A percentile compares a stretch with the other conserved stretches of the same genome.
These are phyloP conservation scores for Trichopus zeylanicus DNA, from an alignment of 116 monocot genomes.

Conservation along the genomic window DNA sequence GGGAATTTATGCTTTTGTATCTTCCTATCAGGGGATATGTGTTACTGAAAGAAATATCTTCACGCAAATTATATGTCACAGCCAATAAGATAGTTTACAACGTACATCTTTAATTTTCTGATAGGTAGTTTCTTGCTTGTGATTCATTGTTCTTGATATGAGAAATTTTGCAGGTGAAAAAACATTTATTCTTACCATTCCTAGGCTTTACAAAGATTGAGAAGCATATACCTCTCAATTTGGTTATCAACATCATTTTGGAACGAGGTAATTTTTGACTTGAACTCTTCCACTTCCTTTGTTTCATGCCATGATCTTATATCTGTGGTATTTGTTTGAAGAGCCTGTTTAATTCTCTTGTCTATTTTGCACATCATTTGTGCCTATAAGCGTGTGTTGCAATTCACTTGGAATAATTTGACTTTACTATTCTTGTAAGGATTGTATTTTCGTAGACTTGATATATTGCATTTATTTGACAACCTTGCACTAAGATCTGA, in stretches of 20 bases:
- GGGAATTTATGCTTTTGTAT: slow-evolving; percentile 78
- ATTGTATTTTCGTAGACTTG: too few relatives aligned
- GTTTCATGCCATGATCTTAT: too few relatives aligned
- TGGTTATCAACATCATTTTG: slow-evolving; percentile 44
- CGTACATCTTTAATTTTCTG: too few relatives aligned
- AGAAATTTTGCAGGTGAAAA: slow-evolving; percentile 26
- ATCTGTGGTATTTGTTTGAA: too few relatives aligned
- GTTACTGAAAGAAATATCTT: slow-evolving; percentile 54
- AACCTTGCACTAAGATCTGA: too few relatives aligned
- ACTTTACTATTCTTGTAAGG: too few relatives aligned
- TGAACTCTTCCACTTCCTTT: background rate
- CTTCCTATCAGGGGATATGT: slow-evolving; percentile 71
- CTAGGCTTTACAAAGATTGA: slow-evolving; percentile 40
- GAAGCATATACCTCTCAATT: slow-evolving; percentile 52
- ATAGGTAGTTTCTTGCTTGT: too few relatives aligned
- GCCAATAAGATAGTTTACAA: slow-evolving; percentile 55
- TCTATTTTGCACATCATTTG: background rate
- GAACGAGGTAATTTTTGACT: slow-evolving; percentile 50
- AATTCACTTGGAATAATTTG: too few relatives aligned
- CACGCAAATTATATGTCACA: slow-evolving; percentile 53
- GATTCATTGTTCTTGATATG: background rate
- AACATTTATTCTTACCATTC: slow-evolving; percentile 49
- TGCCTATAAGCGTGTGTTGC: too few relatives aligned
- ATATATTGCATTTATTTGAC: too few relatives aligned
- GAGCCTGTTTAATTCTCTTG: background rate